Base-by-base conservation (phyloP, 495 filamentous ascomycete genomes). In the Neurospora tetrasperma region DNA sequence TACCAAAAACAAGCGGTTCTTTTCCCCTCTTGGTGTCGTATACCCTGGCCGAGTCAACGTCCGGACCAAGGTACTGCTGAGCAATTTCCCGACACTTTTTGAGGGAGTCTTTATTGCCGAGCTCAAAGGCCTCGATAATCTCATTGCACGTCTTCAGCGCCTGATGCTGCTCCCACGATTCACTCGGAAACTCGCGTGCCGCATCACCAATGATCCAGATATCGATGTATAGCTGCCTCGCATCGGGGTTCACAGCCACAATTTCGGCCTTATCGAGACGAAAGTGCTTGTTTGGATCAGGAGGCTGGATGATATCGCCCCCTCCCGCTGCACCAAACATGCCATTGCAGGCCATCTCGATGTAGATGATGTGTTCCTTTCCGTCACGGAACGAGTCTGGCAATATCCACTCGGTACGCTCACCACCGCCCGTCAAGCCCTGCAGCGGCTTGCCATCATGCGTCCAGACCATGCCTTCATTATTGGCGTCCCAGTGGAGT, bases 291-390 rank as follows among this genome's bases (percentile, higher is more conserved):
- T 97, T 88, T 20, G 93, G 93, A 69, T 90, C 85, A 2, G 96
- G 96, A 9, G 96, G 94, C 78, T 97, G 93, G 72, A 97, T 98
- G 7, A 84, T 88, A 79, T 97, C 94, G 14, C 93, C 94, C 27
- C 90, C 92, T 3, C 90, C 85, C 0, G 93, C 91, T 82, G 97
- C 98, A 70, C 96, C 96, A 82, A 98, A 98, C 95, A 99, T 99
- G 76, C 90, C 89, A 82, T 99, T 99, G 81, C 96, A 98, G 16
- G 96, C 96, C 92, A 99, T 97, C 83, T 99, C 96, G 74, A 99
- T 89, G 80, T 97, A 99, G 74, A 98, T 91, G 10, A 84, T 88
- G 79, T 99, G 96, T 74, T 91, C 88, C 79, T 94, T 89, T 9
- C 94, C 95, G 78, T 98, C 93, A 69, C 89, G 87, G 78, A 88